These are phyloP conservation scores for Tolypocladium tropicale DNA, from an alignment of 2,329 filamentous ascomycete genomes.

Conservation along the genomic window DNA sequence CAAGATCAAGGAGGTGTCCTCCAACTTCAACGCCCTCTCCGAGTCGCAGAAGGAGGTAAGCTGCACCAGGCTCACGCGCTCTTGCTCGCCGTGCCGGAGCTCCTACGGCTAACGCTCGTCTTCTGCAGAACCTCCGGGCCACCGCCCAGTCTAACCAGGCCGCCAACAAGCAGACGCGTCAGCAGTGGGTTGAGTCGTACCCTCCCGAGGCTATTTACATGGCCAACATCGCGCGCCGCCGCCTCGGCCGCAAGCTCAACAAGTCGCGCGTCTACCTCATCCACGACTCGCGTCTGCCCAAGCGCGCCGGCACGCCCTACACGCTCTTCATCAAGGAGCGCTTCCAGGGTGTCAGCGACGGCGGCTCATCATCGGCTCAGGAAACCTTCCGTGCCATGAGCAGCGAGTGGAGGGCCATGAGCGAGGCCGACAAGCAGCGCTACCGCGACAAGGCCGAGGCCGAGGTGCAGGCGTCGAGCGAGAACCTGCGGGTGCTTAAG, in stretches of 20 bases:
- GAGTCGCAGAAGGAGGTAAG: constrained; percentile 33
- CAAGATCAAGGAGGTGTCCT: constrained; percentile 16
- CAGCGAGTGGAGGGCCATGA: constrained; percentile 33
- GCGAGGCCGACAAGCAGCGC: constrained; percentile 28
- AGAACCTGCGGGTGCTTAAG: constrained; percentile 16
- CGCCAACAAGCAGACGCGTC: constrained; percentile 27
- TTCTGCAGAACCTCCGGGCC: constrained; percentile 19
- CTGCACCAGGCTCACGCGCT: not conserved
- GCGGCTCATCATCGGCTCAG: constrained; percentile 2
- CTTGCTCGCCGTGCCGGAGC: not conserved
- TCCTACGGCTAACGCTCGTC: not conserved
- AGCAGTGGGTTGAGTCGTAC: constrained; percentile 38
- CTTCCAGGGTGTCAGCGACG: constrained; percentile 17
- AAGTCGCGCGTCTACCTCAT: constrained; percentile 20
- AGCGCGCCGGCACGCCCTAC: constrained; percentile 22
- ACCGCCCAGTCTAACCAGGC: constrained; percentile 27
- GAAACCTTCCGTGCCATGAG: constrained; percentile 15
- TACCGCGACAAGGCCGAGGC: constrained; percentile 21
- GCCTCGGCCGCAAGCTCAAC: constrained; percentile 25
- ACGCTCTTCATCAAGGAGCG: constrained; percentile 26
- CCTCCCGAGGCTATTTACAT: constrained; percentile 26
- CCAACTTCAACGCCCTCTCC: constrained; percentile 28
- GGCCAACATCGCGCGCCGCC: constrained; percentile 37
- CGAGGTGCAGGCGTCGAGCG: constrained; percentile 5
- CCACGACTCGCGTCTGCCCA: constrained; percentile 38